Conservation (phyloP, 148 eudicot species). For the Gaultheria prostrata region DNA sequence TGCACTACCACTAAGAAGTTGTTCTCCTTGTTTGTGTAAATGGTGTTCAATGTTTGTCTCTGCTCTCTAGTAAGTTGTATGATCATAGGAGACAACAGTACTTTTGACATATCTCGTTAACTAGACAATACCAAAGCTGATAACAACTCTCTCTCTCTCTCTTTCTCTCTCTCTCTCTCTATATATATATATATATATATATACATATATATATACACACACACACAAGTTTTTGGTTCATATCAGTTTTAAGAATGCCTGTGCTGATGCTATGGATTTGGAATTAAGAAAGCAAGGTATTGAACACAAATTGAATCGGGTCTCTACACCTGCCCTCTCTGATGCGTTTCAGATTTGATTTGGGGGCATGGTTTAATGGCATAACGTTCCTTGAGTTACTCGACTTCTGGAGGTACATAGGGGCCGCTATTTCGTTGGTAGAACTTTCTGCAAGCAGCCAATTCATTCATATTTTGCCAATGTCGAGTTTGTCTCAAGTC, state of each 20-base stretch:
- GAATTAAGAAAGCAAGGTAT: not conserved
- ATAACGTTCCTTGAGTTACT: not conserved
- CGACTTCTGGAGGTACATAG: not conserved
- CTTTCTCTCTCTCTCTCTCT: not conserved
- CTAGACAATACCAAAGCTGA: not conserved
- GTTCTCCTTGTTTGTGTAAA: not conserved
- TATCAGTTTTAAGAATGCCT: not conserved
- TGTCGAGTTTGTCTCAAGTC: not conserved
- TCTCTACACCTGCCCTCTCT: not conserved
- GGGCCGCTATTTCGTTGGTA: not conserved
- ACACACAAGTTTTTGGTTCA: not conserved
- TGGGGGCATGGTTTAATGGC: not conserved
- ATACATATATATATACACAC: no score
- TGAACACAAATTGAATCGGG: not conserved
- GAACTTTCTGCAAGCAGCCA: not conserved
- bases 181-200: no score
- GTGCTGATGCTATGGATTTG: not conserved
- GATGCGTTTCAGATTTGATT: not conserved
- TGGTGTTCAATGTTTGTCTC: not conserved
- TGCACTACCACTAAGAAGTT: not conserved
- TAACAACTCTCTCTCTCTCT: not conserved
- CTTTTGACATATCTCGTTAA: not conserved
- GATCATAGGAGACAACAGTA: not conserved
- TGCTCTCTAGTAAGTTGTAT: not conserved
- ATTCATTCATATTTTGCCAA: not conserved